Evolutionary conservation across 2,329 filamentous ascomycete genomes (phyloP), one percentile per base, ranked within the genome.

Genomic region (Hawksworthiomyces lignivorus): DNA sequence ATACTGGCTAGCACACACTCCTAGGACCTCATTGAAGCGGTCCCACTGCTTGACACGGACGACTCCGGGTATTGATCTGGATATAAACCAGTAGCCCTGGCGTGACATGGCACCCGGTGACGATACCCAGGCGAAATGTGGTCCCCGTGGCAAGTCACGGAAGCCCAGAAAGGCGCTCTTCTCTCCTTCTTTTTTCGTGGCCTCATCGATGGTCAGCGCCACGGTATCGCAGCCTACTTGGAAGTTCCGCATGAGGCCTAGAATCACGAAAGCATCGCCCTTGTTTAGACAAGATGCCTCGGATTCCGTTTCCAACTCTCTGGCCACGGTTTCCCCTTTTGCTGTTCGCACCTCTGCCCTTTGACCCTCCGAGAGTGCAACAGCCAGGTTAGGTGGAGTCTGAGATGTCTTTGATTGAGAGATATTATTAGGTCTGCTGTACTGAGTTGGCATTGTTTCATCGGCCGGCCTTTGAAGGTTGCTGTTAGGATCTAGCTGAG

Each of bases 111-210:
- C 62, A 2, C 62, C 62, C 0, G 67, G 64, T 18, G 73, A 65
- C 3, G 75, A 64, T 21, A 72, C 67, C 75, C 76, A 82, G 44
- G 80, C 62, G 45, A 82, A 72, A 53, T 82, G 78, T 12, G 70
- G 56, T 0, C 78, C 78, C 0, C 62, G 53, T 0, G 75, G 73
- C 20, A 82, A 62, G 41, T 75, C 64, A 18, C 67, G 68, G 44
- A 82, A 63, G 17, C 77, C 77, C 7, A 61, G 59, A 49, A 80
- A 74, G 12, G 49, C 30, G 10, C 19, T 31, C 14, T 36, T 31
- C 15, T 39, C 37, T n/a, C n/a, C n/a, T n/a, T n/a, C n/a, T n/a
- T n/a, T n/a, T n/a, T n/a, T n/a, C n/a, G n/a, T n/a, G n/a, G n/a
- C n/a, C n/a, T n/a, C n/a, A n/a, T n/a, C n/a, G 15, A 64, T 64